Evolutionary conservation across 495 filamentous ascomycete genomes (phyloP).

Genomic region (Tuber microsphaerosporum): DNA sequence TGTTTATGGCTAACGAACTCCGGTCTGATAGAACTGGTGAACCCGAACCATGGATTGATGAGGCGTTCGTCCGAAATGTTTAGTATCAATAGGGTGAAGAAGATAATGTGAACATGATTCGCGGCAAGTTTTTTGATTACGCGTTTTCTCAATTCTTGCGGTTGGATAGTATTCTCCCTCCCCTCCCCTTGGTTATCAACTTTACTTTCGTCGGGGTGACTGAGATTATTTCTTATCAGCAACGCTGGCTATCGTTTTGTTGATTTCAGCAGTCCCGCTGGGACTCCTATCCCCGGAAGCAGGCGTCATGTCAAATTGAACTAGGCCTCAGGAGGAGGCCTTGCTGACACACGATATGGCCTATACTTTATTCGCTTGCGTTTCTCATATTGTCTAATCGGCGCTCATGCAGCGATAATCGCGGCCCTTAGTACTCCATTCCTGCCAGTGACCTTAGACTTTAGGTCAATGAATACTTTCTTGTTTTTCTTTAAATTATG

Average conservation of each 20-base stretch:
- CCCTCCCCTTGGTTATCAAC: background rate
- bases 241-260: constrained; percentile 98
- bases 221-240: constrained; percentile 54
- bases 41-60: constrained; percentile 97
- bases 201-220: constrained; percentile 5
- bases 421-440: too few relatives aligned
- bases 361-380: too few relatives aligned
- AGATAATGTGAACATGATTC: constrained; percentile 99
- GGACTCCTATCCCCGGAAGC: too few relatives aligned
- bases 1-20: constrained; percentile 1
- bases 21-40: constrained; percentile 78
- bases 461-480: too few relatives aligned
- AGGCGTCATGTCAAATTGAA: too few relatives aligned
- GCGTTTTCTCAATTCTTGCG: constrained; percentile 38
- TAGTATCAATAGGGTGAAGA: constrained; percentile 85
- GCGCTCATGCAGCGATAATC: too few relatives aligned
- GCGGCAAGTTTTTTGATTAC: constrained; percentile 98
- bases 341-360: too few relatives aligned
- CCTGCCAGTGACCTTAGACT: too few relatives aligned
- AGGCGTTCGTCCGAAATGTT: constrained; percentile 91
- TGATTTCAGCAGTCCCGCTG: too few relatives aligned
- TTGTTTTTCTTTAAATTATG: too few relatives aligned
- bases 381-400: too few relatives aligned
- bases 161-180: background rate
- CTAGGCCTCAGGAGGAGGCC: too few relatives aligned